Conservation (phyloP, 2,329 filamentous ascomycete genomes). For the Polychaeton citri region DNA sequence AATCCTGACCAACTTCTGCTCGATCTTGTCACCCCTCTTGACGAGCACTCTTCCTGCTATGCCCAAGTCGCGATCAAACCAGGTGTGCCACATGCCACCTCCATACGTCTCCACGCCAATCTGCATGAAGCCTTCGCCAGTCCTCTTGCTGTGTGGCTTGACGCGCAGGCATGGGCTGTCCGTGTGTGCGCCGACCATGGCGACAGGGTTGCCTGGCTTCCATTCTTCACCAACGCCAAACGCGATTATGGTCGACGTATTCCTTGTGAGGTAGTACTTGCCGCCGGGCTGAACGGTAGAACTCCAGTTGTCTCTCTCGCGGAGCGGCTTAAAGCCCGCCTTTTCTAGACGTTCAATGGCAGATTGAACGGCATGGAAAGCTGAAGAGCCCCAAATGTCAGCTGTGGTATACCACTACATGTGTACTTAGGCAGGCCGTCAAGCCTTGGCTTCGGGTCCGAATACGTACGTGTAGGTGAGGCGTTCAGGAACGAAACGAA, state of each 20-base stretch:
- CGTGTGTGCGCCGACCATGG: constrained; percentile 92
- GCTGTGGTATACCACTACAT: no score
- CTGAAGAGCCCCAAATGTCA: constrained; percentile 43
- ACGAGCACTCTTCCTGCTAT: constrained; percentile 83
- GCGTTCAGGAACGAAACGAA: constrained; percentile 90
- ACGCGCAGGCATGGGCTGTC: constrained; percentile 85
- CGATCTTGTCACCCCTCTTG: constrained; percentile 53
- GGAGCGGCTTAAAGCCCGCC: constrained; percentile 73
- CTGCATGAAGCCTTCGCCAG: constrained; percentile 75
- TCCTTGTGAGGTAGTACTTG: constrained; percentile 93
- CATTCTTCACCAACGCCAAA: constrained; percentile 86
- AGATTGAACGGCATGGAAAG: constrained; percentile 84
- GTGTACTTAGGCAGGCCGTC: no score
- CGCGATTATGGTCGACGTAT: constrained; percentile 80
- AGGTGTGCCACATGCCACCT: constrained; percentile 93
- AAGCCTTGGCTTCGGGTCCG: no score
- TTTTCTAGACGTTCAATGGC: constrained; percentile 62
- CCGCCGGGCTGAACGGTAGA: constrained; percentile 68
- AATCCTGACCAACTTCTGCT: constrained; percentile 78
- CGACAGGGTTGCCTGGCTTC: constrained; percentile 78
- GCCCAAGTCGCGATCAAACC: constrained; percentile 90
- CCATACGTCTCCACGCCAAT: constrained; percentile 95
- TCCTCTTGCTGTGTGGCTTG: constrained; percentile 89
- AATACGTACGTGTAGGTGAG: constrained; percentile 70
- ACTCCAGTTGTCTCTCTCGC: constrained; percentile 82